Conservation (phyloP, 2,329 filamentous ascomycete genomes). For the Botrytis deweyae region DNA sequence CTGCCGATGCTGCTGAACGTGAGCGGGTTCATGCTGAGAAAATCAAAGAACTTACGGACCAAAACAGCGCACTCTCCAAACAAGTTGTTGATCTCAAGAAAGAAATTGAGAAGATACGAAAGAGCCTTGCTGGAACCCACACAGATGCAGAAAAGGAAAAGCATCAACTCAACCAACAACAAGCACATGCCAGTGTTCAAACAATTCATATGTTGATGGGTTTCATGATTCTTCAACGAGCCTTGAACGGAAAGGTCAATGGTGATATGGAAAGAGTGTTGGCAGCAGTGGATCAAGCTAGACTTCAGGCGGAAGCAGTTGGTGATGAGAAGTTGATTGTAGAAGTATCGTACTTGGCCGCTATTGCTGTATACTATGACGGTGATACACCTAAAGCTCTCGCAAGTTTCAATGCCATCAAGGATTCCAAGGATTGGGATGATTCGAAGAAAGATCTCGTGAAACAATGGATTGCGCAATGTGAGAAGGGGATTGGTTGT, state of each 20-base stretch:
- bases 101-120: not conserved
- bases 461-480: not conserved
- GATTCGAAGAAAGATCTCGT: not conserved
- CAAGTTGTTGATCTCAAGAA: not conserved
- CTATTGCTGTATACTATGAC: not conserved
- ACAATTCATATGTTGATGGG: not conserved
- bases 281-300: not conserved
- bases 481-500: not conserved
- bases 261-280: not conserved
- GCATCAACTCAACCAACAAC: not conserved
- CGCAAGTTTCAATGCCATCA: not conserved
- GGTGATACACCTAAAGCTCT: not conserved
- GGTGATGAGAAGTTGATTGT: not conserved
- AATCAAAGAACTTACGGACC: not conserved
- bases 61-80: no score
- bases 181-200: not conserved
- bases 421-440: not conserved
- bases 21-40: not conserved
- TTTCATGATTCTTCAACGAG: conserved; percentile 10
- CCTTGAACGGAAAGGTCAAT: not conserved
- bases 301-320: not conserved
- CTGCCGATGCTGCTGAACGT: no score
- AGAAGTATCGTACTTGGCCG: not conserved
- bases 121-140: not conserved
- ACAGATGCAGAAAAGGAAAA: no score